Percentiles rank a stretch among this genome's conserved stretches.
phyloP scores from a whole-genome alignment of 1,139 yeast genomes.

The Scheffersomyces stambukii region DNA sequence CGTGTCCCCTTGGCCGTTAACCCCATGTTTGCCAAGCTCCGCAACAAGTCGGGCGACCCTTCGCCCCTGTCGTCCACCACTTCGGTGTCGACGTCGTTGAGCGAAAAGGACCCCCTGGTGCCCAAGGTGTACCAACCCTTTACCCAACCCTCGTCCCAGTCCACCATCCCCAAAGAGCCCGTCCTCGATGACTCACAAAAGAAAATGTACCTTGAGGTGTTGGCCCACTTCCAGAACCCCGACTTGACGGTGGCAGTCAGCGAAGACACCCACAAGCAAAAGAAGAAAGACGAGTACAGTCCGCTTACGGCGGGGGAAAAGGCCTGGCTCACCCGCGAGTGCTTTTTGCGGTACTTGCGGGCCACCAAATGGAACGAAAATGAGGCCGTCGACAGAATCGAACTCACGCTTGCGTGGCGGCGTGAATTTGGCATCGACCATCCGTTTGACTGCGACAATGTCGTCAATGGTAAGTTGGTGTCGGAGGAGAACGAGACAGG shows the following conservation, averaged over 20 bases:
- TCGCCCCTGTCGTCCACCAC: conserved; percentile 5
- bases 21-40: no score
- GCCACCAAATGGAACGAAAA: conserved; percentile 44
- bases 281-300: conserved; percentile 15
- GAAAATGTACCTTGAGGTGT: conserved; percentile 53
- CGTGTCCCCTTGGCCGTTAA: no score
- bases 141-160: conserved; percentile 39
- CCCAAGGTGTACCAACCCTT: conserved; percentile 41
- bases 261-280: conserved; percentile 36
- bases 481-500: conserved; percentile 44
- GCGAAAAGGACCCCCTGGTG: not conserved
- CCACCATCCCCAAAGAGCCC: conserved; percentile 49
- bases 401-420: conserved; percentile 45
- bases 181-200: conserved; percentile 52
- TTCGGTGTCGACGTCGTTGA: conserved; percentile 2
- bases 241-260: conserved; percentile 34
- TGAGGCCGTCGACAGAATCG: conserved; percentile 39
- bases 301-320: conserved; percentile 28
- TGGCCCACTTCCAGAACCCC: conserved; percentile 52
- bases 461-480: conserved; percentile 28
- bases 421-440: conserved; percentile 41
- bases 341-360: conserved; percentile 43
- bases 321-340: conserved; percentile 47
- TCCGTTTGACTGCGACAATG: conserved; percentile 28
- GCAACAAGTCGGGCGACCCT: no score